phyloP scores from a whole-genome alignment of 129 eudicot species.

The Flaveria ramosissima region DNA sequence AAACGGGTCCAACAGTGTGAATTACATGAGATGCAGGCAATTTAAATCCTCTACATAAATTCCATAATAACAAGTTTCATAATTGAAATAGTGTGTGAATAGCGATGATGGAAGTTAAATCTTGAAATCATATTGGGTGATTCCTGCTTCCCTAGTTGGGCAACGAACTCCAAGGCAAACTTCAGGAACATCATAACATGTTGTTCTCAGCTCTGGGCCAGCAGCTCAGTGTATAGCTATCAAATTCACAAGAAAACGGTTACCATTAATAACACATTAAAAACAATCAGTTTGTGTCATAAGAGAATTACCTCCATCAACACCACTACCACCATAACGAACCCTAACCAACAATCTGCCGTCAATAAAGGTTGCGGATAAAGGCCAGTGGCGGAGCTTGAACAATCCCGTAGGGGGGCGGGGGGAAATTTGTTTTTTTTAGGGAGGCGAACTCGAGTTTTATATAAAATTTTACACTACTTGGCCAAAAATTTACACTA shows the following conservation, averaged over 20 bases:
- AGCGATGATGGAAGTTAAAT: background rate
- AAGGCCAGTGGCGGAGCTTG: too few species aligned
- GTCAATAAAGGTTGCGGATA: too few species aligned
- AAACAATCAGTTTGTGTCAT: background rate
- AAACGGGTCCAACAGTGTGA: slow-evolving; percentile 88
- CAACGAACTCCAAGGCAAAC: slow-evolving; percentile 87
- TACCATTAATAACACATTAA: background rate
- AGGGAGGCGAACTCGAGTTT: too few species aligned
- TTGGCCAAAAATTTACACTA: too few species aligned
- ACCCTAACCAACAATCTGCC: too few species aligned
- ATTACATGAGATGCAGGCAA: slow-evolving; percentile 92
- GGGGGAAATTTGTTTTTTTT: too few species aligned
- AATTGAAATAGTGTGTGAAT: slow-evolving; percentile 5
- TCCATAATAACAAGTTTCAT: background rate
- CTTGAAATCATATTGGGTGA: slow-evolving; percentile 63
- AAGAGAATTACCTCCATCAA: slow-evolving; percentile 76
- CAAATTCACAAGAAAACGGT: slow-evolving; percentile 10
- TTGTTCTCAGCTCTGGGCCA: slow-evolving; percentile 79
- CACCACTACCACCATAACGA: too few species aligned
- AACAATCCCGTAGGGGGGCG: too few species aligned
- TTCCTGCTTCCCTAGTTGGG: slow-evolving; percentile 97
- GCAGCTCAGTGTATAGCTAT: slow-evolving; percentile 95
- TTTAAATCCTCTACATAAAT: slow-evolving; percentile 68
- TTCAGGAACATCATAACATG: slow-evolving; percentile 82
- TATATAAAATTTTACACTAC: too few species aligned